Evolutionary conservation across 169 alveolate genomes (phyloP), one percentile per base, ranked within the genome.

Genomic region (Plasmodium adleri): DNA sequence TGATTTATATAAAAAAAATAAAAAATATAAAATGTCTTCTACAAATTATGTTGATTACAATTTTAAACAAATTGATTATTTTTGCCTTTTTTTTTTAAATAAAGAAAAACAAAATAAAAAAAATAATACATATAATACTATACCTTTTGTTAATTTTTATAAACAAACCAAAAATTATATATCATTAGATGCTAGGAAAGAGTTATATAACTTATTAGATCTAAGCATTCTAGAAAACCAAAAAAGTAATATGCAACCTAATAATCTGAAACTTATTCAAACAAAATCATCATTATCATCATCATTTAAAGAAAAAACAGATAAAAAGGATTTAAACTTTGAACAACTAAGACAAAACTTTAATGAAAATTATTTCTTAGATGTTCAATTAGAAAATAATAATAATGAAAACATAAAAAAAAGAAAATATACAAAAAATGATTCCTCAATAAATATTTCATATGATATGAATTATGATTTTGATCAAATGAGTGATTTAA

Each of bases 291-390:
- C 85, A 9, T 26, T 32, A 63, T 68, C 85, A 32, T 64, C 89
- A 3, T 13, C 54, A 28, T 39, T 26, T 15, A 54, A 45, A 47
- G 56, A 39, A 68, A 47, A 43, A 43, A 47, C 32, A 52, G 22
- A 62, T 26, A 68, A n/a, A 47, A 49, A 58, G 15, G 73, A 70
- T 49, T 13, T 54, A 49, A 56, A 58, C 52, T 68, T 83, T 26
- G 91, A 83, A 28, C 72, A 56, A 43, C 58, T 83, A 68, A 39
- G 91, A 28, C 85, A n/a, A 67, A 67, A 52, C 10, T 68, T 83
- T 68, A 68, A 68, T 54, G 80, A 66, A 17, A 72, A 83, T 56
- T 67, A 68, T 83, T 83, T 83, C 28, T 17, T 83, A 49, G 56
- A 83, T 8, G 39, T 47, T 15, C 66, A 83, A 26, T 12, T 83